phyloP scores from a whole-genome alignment of 2,329 filamentous ascomycete species.

The Talaromyces verruculosus region DNA sequence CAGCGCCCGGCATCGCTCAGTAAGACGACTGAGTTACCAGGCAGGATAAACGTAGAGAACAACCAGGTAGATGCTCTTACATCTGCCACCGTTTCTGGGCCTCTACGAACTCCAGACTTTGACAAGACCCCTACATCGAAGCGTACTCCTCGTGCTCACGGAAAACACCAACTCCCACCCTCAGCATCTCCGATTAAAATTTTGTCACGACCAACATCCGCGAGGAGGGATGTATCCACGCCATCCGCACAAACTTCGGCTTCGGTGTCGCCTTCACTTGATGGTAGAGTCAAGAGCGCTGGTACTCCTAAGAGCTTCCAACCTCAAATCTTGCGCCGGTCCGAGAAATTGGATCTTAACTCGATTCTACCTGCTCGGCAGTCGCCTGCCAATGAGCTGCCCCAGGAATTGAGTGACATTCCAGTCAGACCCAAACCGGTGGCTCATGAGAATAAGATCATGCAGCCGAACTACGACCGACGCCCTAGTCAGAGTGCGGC shows the following conservation, averaged over 20 bases:
- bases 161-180: slow-evolving; percentile 18
- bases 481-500: slow-evolving; percentile 44
- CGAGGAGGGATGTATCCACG: slow-evolving; percentile 31
- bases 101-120: slow-evolving; percentile 43
- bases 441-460: slow-evolving; percentile 24
- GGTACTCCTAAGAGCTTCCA: slow-evolving; percentile 50
- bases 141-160: slow-evolving; percentile 22
- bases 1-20: slow-evolving; percentile 29
- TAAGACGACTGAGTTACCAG: slow-evolving; percentile 24
- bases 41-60: slow-evolving; percentile 23
- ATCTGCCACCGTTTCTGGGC: slow-evolving; percentile 43
- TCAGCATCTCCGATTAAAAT: slow-evolving; percentile 41
- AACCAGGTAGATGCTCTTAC: slow-evolving; percentile 28
- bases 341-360: slow-evolving; percentile 41
- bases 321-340: slow-evolving; percentile 55
- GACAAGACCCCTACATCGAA: slow-evolving; percentile 31
- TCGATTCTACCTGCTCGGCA: slow-evolving; percentile 31
- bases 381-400: slow-evolving; percentile 27
- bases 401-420: slow-evolving; percentile 23
- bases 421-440: slow-evolving; percentile 20
- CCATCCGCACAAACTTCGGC: slow-evolving; percentile 22
- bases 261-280: slow-evolving; percentile 23
- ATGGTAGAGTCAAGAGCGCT: slow-evolving; percentile 26
- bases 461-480: slow-evolving; percentile 34
- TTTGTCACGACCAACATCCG: slow-evolving; percentile 36